These are phyloP conservation scores for Dryadomyces quercivorus DNA, from an alignment of 2,329 filamentous ascomycete genomes.

Conservation along the genomic window DNA sequence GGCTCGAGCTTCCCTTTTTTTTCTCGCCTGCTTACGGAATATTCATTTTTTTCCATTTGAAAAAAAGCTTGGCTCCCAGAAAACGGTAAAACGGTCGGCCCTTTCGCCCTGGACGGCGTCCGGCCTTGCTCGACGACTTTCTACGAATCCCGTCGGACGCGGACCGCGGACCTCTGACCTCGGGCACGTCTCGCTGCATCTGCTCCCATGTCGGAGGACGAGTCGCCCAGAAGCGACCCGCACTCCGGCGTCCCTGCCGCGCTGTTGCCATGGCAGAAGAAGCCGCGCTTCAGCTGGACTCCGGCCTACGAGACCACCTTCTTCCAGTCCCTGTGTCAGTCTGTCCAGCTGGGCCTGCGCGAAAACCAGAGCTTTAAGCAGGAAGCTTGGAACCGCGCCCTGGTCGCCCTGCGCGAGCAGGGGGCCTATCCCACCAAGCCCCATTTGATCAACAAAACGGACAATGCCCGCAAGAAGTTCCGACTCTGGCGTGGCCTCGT, in stretches of 20 bases:
- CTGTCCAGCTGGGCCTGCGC: slow-evolving; percentile 41
- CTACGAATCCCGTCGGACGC: not conserved
- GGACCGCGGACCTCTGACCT: not conserved
- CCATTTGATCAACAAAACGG: slow-evolving; percentile 51
- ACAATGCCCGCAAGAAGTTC: slow-evolving; percentile 51
- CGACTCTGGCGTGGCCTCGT: slow-evolving; percentile 47
- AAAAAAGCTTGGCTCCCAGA: too few relatives aligned
- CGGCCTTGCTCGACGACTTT: not conserved
- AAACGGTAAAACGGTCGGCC: too few relatives aligned
- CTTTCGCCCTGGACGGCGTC: too few relatives aligned
- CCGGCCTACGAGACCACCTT: slow-evolving; percentile 46
- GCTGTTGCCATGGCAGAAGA: slow-evolving; percentile 15
- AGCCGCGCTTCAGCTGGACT: slow-evolving; percentile 48
- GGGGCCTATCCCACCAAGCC: slow-evolving; percentile 46
- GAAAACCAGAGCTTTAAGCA: slow-evolving; percentile 43
- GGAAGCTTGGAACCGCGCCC: slow-evolving; percentile 48
- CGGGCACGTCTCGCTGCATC: not conserved
- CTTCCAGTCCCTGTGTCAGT: slow-evolving; percentile 48
- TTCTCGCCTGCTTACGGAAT: too few relatives aligned
- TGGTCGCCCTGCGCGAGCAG: slow-evolving; percentile 41
- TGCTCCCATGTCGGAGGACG: slow-evolving; percentile 21
- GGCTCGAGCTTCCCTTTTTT: not conserved
- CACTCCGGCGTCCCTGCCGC: slow-evolving; percentile 8
- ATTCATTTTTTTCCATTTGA: too few relatives aligned
- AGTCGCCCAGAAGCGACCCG: slow-evolving; percentile 11